Conservation (phyloP, 768 basidiomycete genomes). For the Pulveroboletus sp. region DNA sequence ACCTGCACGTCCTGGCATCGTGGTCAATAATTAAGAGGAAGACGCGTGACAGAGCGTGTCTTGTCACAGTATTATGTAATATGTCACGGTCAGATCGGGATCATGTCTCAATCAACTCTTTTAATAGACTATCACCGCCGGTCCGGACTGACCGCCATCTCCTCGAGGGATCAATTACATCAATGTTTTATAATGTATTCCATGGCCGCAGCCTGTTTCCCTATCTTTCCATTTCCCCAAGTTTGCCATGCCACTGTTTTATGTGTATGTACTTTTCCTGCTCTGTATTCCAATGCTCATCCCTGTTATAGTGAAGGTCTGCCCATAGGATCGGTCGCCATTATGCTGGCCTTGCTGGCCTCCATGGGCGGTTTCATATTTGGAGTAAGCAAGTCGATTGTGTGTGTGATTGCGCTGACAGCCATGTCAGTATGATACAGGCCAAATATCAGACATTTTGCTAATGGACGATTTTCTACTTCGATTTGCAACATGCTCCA, state of each 20-base stretch:
- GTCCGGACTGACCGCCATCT: too few species aligned
- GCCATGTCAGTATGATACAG: slow-evolving; percentile 57
- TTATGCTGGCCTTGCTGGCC: slow-evolving; percentile 65
- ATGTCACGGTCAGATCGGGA: too few species aligned
- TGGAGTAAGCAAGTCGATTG: slow-evolving; percentile 30
- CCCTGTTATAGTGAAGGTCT: slow-evolving; percentile 45
- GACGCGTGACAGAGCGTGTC: slow-evolving; percentile 2
- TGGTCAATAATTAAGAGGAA: background rate
- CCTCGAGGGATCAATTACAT: too few species aligned
- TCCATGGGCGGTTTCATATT: slow-evolving; percentile 73
- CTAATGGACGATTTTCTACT: slow-evolving; percentile 67
- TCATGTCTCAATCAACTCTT: too few species aligned
- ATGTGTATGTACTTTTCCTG: too few species aligned
- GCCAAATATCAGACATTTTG: slow-evolving; percentile 75
- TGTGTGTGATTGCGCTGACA: slow-evolving; percentile 1
- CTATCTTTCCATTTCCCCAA: too few species aligned
- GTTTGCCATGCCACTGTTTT: too few species aligned
- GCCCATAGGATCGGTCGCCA: slow-evolving; percentile 60
- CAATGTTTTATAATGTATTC: too few species aligned
- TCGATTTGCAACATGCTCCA: slow-evolving; percentile 57
- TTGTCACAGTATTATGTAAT: too few species aligned
- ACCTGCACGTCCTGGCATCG: slow-evolving; percentile 31
- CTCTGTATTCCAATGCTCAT: too few species aligned
- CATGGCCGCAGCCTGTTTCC: too few species aligned
- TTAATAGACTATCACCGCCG: too few species aligned